Base-by-base conservation (phyloP, 2,329 filamentous ascomycete species). In the Aspergillus sp. region DNA sequence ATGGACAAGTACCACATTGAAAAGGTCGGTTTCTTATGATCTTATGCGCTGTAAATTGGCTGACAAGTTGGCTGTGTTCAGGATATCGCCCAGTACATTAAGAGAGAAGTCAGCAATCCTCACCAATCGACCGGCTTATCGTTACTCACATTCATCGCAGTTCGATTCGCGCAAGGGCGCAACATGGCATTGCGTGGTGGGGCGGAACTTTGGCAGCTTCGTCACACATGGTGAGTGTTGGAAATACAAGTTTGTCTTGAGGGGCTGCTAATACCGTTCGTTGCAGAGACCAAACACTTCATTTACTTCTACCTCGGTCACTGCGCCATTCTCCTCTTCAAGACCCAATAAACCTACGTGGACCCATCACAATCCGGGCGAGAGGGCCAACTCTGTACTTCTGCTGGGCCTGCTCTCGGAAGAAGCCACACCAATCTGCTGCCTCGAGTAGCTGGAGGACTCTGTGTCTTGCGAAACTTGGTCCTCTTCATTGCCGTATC, bases 301-400 rank as follows among this genome's bases (percentile, higher is more conserved):
- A 96, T 98, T 68, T 98, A 98, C 76, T 98, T 98, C 76, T 98
- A 98, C 75, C 86, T 98, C 47, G 93, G 93, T 43, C 93, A 97
- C 77, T 96, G 90, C 70, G 93, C 93, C 47, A 97, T 98, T 65
- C 80, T 98, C 44, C 83, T 98, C 42, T 98, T 97, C 83, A 98
- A 98, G 80, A 98, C 93, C 33, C 91, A 96, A 81, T 97, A 60
- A 57, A 50, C 32, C 7, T 33, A 9, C 12, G 32, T 12, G 36
- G 29, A 27, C 5, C 19, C 36, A 37, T 30, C 11, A 32, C 27
- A 10, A 12, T 33, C 11, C 8, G 28, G 9, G 27, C 31, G 39
- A 27, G 27, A 38, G 27, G 27, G 27, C 27, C 26, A n/a, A 38
- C n/a, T 6, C 11, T 27, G 10, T 38, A n/a, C 28, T 11, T 6